Base-by-base conservation (phyloP, 768 basidiomycete species). In the Porpolomopsis calyptriformis region DNA sequence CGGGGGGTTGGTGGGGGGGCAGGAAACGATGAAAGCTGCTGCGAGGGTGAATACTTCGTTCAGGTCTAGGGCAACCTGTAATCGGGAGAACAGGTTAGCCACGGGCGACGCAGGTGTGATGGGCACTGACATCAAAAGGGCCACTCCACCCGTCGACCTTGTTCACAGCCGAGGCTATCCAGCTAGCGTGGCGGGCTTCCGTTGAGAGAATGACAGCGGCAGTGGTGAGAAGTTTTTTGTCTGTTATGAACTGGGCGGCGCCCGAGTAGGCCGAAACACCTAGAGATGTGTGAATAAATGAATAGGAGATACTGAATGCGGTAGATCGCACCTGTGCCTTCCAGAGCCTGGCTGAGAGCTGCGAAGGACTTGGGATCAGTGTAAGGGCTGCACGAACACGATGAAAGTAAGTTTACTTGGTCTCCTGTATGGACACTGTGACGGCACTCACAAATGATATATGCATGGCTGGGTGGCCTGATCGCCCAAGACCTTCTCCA, bases 101-200 rank as follows among this genome's bases (percentile, higher is more conserved):
- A 20, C 25, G 22, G 26, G 20, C 8, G 9, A 22, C 9, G 12
- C 4, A 41, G 16, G 16, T 20, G 23, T 8, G 16, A 40, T 49
- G 48, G 19, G n/a, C 14, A 45, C 57, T 22, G 42, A 62, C 72
- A 53, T 80, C 76, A 51, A 76, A 72, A 6, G 77, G 54, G 2
- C 70, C 66, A 31, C 69, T 71, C 77, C 77, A 80, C 1, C 69
- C 62, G 12, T 65, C 55, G 6, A 58, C 59, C 38, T 67, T 62
- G 53, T 67, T 62, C 20, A 73, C 66, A 22, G 71, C 66, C 11
- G 68, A 60, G 19, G 66, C 63, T 23, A 81, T 53, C 77, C 78
- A 82, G 31, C 69, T 63, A 9, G 72, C 71, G 49, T 82, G 78
- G 33, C 78, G 69, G 33, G 77, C 71, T 56, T 84, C 79, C 39